phyloP scores from a whole-genome alignment of 208 protist genomes.

The Leishmania major region DNA sequence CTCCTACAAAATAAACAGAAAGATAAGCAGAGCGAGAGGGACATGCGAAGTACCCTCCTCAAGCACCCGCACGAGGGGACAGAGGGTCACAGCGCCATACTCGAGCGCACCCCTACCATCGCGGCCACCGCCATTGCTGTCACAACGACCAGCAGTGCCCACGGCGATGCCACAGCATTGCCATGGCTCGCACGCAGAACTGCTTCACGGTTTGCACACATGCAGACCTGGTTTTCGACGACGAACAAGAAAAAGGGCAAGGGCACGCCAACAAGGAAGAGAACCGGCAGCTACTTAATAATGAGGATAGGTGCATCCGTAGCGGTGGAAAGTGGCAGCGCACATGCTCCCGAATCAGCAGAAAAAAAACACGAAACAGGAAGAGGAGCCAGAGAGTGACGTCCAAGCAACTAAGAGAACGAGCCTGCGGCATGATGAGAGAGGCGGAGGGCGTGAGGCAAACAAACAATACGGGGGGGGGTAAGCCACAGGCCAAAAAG shows the following conservation, averaged over 20 bases:
- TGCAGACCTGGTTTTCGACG: background rate
- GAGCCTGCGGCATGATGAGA: background rate
- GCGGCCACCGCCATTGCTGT: background rate
- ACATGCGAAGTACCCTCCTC: background rate
- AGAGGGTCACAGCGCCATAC: background rate
- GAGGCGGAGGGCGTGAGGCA: background rate
- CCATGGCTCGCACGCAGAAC: background rate
- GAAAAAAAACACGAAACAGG: background rate
- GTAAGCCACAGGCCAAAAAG: background rate
- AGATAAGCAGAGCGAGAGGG: background rate
- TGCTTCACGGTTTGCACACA: background rate
- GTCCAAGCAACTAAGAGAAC: background rate
- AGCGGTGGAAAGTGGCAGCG: background rate
- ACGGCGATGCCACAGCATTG: background rate
- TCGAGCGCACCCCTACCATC: background rate
- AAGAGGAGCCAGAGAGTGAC: background rate
- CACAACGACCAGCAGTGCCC: background rate
- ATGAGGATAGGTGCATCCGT: background rate
- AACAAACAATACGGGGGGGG: background rate
- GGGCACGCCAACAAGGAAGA: background rate
- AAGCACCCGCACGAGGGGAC: background rate
- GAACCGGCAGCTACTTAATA: background rate
- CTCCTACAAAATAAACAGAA: background rate
- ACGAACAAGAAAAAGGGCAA: conserved; percentile 14
- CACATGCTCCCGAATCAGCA: background rate